Evolutionary conservation across 306 rosid species (phyloP).

Genomic region (Fragaria iinumae): DNA sequence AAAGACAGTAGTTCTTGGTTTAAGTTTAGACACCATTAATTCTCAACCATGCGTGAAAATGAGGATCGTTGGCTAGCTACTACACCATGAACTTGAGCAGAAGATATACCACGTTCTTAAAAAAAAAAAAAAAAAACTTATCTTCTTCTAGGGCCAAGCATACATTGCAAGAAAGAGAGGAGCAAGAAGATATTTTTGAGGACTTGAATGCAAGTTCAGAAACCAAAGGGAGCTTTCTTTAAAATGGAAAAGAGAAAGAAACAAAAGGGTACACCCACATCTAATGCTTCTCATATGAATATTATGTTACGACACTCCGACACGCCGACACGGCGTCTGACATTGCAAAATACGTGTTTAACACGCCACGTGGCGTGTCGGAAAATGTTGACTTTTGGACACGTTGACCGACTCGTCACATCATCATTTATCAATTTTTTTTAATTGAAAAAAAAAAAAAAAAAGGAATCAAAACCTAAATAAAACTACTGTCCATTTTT

Average conservation of each 20-base stretch:
- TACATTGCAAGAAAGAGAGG: slow-evolving; percentile 28
- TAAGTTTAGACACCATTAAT: slow-evolving; percentile 13
- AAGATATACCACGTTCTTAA: background rate
- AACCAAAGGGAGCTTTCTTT: slow-evolving; percentile 23
- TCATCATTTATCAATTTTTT: too few relatives aligned
- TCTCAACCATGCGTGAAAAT: slow-evolving; percentile 7
- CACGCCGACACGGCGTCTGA: too few relatives aligned
- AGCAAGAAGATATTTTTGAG: slow-evolving; percentile 3
- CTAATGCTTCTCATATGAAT: background rate
- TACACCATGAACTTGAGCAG: background rate
- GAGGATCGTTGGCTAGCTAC: slow-evolving; percentile 8
- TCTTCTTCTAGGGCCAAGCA: slow-evolving; percentile 35
- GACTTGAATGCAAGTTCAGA: slow-evolving; percentile 24
- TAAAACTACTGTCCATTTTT: too few relatives aligned
- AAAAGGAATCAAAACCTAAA: too few relatives aligned
- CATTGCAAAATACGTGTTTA: too few relatives aligned
- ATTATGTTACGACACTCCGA: background rate
- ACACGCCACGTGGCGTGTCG: too few relatives aligned
- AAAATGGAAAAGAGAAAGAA: background rate
- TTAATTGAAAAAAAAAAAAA: too few relatives aligned
- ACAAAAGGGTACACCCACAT: background rate
- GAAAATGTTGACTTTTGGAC: too few relatives aligned
- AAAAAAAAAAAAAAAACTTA: slow-evolving; percentile 12
- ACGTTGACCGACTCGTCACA: too few relatives aligned
- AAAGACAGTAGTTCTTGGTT: background rate